Evolutionary conservation across 1,139 yeast species (phyloP).

Genomic region (Hemisphaericaspora xylanilytica): DNA sequence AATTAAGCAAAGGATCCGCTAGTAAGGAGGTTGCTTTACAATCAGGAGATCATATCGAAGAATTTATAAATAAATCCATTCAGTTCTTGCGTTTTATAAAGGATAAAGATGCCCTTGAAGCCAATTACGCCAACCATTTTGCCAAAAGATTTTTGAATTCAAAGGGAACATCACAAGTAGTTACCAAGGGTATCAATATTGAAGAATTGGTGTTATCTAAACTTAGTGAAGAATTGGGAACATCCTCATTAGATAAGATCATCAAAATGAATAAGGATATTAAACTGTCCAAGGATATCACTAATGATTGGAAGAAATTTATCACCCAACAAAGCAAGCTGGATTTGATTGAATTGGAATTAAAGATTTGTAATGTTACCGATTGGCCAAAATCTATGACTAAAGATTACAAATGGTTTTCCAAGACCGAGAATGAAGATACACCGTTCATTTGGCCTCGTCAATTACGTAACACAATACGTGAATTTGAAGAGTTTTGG

Average conservation of each 20-base stretch:
- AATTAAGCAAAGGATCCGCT: constrained; percentile 42
- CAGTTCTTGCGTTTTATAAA: constrained; percentile 64
- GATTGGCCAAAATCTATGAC: constrained; percentile 54
- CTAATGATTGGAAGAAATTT: constrained; percentile 48
- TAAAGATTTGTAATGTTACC: constrained; percentile 53
- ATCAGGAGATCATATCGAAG: constrained; percentile 53
- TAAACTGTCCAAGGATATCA: constrained; percentile 59
- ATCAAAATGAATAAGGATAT: constrained; percentile 91
- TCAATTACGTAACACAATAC: constrained; percentile 36
- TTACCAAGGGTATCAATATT: constrained; percentile 48
- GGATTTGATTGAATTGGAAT: constrained; percentile 40
- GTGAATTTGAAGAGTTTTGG: constrained; percentile 46
- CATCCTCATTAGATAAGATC: constrained; percentile 73
- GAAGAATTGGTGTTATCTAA: constrained; percentile 72
- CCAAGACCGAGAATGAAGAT: constrained; percentile 32
- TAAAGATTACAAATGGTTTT: constrained; percentile 54
- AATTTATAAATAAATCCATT: constrained; percentile 54
- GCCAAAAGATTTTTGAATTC: constrained; percentile 76
- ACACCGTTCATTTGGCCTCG: constrained; percentile 49
- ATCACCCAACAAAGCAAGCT: constrained; percentile 20
- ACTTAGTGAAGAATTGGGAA: constrained; percentile 76
- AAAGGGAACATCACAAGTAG: constrained; percentile 26
- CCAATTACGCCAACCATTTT: constrained; percentile 80
- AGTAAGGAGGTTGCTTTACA: constrained; percentile 26
- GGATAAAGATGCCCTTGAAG: constrained; percentile 88